Conservation (phyloP, 257 asterid genomes). For the Solanum tarijense region DNA sequence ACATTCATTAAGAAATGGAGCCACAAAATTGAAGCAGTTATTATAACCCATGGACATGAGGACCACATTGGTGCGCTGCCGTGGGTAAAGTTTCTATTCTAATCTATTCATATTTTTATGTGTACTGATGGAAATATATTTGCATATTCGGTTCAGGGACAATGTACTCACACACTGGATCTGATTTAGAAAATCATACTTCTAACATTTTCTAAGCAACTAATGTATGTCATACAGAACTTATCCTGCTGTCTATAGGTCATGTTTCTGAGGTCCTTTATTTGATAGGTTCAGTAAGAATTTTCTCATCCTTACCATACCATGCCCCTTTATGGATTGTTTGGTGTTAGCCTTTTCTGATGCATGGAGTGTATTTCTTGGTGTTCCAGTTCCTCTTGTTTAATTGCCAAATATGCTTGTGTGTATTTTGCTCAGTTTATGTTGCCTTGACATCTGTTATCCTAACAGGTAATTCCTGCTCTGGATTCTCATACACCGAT, state of each 20-base stretch:
- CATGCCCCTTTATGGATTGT: not conserved
- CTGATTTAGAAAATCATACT: not conserved
- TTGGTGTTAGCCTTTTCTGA: not conserved
- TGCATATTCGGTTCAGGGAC: not conserved
- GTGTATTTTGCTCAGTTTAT: not conserved
- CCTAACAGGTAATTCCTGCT: conserved; percentile 89
- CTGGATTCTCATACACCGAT: conserved; percentile 86
- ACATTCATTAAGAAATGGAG: conserved; percentile 92
- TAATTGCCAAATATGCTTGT: not conserved
- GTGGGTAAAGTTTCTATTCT: conserved; percentile 82
- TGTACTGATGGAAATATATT: not conserved
- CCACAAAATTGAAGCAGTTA: conserved; percentile 98
- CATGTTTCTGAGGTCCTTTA: not conserved
- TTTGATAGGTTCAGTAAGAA: not conserved
- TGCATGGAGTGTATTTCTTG: not conserved
- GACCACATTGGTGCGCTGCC: conserved; percentile 99
- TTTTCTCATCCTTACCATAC: not conserved
- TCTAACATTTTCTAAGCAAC: not conserved
- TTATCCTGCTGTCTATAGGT: not conserved
- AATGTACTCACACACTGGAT: not conserved
- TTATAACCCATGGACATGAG: conserved; percentile 98
- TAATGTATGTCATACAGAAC: not conserved
- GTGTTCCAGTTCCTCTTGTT: not conserved
- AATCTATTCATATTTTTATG: not conserved
- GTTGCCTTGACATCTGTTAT: not conserved